phyloP scores from a whole-genome alignment of 2,329 filamentous ascomycete species.

The Calonectria hongkongensis region DNA sequence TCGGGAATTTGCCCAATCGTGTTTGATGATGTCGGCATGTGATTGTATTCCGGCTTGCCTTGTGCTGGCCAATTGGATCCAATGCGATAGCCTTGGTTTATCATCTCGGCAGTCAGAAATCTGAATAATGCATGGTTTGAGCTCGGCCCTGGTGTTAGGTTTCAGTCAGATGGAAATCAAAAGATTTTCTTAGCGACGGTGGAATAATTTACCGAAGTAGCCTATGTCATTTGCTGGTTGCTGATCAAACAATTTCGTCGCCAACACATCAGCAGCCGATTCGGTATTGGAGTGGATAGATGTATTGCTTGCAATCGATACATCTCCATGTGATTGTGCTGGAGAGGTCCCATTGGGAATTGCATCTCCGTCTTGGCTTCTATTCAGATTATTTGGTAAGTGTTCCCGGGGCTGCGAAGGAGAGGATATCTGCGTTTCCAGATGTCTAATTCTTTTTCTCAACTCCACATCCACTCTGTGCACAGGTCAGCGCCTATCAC shows the following conservation, averaged over 20 bases:
- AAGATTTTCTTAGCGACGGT: neutral
- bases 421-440: constrained; percentile 10
- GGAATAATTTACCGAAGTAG: constrained; percentile 51
- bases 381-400: neutral
- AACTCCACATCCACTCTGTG: constrained; percentile 16
- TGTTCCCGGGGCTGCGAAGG: neutral
- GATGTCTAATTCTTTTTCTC: constrained; percentile 9
- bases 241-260: constrained; percentile 56
- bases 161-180: neutral
- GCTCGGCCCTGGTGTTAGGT: constrained; percentile 50
- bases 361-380: neutral
- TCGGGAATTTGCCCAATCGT: neutral
- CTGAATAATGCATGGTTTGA: constrained; percentile 59
- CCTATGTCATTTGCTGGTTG: constrained; percentile 52
- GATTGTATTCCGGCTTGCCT: neutral
- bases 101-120: constrained; percentile 54
- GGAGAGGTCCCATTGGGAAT: neutral
- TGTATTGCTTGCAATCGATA: neutral
- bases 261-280: constrained; percentile 53
- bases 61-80: neutral
- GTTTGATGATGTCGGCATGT: neutral
- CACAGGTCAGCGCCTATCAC: too few species aligned
- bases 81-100: constrained; percentile 51
- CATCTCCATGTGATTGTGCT: neutral
- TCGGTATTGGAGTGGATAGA: constrained; percentile 41